phyloP scores from a whole-genome alignment of 768 basidiomycete species.

The Boletus sp. region DNA sequence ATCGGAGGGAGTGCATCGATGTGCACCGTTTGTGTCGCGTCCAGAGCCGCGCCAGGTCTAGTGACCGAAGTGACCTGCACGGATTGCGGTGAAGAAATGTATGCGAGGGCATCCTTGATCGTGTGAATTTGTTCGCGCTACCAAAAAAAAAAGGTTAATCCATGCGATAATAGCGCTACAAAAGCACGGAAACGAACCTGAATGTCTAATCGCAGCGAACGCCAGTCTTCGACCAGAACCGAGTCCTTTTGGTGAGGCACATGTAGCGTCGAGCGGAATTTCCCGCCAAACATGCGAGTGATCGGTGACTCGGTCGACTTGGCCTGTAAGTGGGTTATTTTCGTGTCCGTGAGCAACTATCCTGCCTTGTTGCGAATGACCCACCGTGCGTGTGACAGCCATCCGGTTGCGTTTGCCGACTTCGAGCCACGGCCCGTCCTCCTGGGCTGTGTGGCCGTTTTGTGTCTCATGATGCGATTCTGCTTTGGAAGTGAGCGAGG shows the following conservation, averaged over 20 bases:
- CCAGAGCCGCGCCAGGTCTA: slow-evolving; percentile 55
- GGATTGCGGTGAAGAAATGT: slow-evolving; percentile 74
- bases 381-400: slow-evolving; percentile 74
- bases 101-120: slow-evolving; percentile 77
- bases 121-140: slow-evolving; percentile 72
- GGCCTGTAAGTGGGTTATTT: slow-evolving; percentile 41
- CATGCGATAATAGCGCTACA: background rate
- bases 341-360: background rate
- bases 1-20: slow-evolving; percentile 83
- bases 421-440: slow-evolving; percentile 85
- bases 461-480: slow-evolving; percentile 14
- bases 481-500: slow-evolving; percentile 45
- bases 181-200: slow-evolving; percentile 45
- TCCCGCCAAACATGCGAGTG: slow-evolving; percentile 90
- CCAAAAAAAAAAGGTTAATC: background rate
- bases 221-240: slow-evolving; percentile 88
- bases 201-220: slow-evolving; percentile 85
- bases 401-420: slow-evolving; percentile 86
- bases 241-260: slow-evolving; percentile 84
- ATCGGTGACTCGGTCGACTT: slow-evolving; percentile 84
- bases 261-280: slow-evolving; percentile 79
- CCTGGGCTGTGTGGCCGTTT: slow-evolving; percentile 26
- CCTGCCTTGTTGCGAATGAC: slow-evolving; percentile 28
- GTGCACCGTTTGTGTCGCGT: slow-evolving; percentile 69
- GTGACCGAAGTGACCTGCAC: slow-evolving; percentile 67